phyloP scores from a whole-genome alignment of 305 asterid genomes.

The Salvia sclarea region DNA sequence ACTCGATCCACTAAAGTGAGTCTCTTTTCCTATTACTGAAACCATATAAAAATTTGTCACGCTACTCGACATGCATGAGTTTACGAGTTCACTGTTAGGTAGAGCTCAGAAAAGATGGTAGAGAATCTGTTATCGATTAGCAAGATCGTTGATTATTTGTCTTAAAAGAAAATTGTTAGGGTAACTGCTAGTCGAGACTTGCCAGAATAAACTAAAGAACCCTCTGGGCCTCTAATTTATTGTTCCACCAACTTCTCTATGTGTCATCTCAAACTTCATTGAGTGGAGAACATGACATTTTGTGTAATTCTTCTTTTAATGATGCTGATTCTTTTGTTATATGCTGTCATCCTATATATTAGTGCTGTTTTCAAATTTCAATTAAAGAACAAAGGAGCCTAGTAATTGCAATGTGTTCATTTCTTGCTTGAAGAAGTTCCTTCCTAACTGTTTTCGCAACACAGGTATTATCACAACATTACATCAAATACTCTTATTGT shows the following conservation, averaged over 20 bases:
- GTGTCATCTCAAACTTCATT: not conserved
- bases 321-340: not conserved
- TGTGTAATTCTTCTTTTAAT: not conserved
- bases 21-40: conserved; percentile 11
- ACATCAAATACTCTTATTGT: conserved; percentile 88
- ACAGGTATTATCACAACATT: conserved; percentile 95
- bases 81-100: not conserved
- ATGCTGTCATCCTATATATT: not conserved
- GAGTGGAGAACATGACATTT: not conserved
- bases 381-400: not conserved
- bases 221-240: not conserved
- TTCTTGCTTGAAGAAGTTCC: not conserved
- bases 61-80: conserved; percentile 15
- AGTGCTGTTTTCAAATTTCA: not conserved
- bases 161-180: not conserved
- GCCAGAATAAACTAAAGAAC: not conserved
- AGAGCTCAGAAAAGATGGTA: not conserved
- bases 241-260: not conserved
- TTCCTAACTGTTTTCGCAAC: conserved; percentile 27
- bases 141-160: not conserved
- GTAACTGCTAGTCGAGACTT: not conserved
- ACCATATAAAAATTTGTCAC: not conserved
- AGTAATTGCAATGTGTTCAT: not conserved
- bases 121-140: not conserved
- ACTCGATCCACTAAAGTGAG: conserved; percentile 85